Evolutionary conservation across 2,329 filamentous ascomycete species (phyloP).

Genomic region (Fonsecaea pedrosoi): DNA sequence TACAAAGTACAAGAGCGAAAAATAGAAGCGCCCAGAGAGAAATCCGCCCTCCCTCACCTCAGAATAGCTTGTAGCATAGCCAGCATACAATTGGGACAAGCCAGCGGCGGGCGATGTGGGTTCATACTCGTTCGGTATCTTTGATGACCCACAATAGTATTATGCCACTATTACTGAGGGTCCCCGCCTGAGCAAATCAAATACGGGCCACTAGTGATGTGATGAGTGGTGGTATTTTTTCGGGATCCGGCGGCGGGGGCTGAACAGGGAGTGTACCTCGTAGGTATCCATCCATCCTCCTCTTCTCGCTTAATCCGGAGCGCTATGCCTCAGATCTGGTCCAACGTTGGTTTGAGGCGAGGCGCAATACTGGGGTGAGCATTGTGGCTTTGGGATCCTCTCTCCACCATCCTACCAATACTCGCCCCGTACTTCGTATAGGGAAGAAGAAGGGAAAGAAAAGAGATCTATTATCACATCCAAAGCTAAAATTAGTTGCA

Average conservation of each 20-base stretch:
- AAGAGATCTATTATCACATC: neutral
- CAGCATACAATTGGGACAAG: neutral
- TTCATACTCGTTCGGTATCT: neutral
- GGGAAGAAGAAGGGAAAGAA: too few species aligned
- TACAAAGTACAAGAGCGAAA: neutral
- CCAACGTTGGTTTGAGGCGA: too few species aligned
- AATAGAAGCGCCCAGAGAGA: neutral
- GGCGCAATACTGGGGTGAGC: too few species aligned
- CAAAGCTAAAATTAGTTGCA: neutral
- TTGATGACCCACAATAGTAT: neutral
- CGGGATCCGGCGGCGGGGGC: neutral
- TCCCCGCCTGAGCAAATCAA: too few species aligned
- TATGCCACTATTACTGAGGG: neutral
- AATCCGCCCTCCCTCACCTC: neutral
- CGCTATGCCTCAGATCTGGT: too few species aligned
- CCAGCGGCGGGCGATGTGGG: neutral
- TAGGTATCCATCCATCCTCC: too few species aligned
- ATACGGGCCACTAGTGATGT: too few species aligned
- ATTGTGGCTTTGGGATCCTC: too few species aligned
- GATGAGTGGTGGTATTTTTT: neutral
- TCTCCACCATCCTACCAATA: too few species aligned
- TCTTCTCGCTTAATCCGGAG: too few species aligned
- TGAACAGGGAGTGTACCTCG: too few species aligned
- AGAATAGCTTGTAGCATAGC: constrained; percentile 1
- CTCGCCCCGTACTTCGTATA: too few species aligned